A percentile compares a stretch with the other conserved stretches of the same genome.
phyloP scores from a whole-genome alignment of 129 eudicot genomes.

The Flaveria robusta region DNA sequence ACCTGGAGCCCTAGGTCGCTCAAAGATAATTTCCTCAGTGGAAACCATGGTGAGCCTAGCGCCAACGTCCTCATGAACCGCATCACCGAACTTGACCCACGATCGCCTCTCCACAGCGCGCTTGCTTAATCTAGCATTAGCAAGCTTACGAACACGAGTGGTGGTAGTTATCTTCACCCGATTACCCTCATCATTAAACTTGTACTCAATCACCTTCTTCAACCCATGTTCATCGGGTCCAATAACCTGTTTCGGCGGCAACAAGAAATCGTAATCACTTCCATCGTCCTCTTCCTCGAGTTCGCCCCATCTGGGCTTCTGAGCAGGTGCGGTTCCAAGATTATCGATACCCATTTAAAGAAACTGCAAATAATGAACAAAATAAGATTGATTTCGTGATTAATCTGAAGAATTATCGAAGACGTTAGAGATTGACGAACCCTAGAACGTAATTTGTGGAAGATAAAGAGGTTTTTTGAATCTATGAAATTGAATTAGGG shows the following conservation, averaged over 20 bases:
- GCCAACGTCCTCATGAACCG: slow-evolving; percentile 18
- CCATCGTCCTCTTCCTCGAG: slow-evolving; percentile 18
- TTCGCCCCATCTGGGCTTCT: slow-evolving; percentile 14
- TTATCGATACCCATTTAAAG: background rate
- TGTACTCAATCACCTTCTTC: slow-evolving; percentile 22
- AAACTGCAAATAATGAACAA: background rate
- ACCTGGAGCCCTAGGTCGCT: slow-evolving; percentile 25
- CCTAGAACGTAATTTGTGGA: background rate
- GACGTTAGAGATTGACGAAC: background rate
- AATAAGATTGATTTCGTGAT: background rate
- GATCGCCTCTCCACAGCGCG: slow-evolving; percentile 16
- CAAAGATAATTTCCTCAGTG: slow-evolving; percentile 16
- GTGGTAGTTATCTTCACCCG: slow-evolving; percentile 18
- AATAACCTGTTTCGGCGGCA: slow-evolving; percentile 15
- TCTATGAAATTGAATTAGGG: background rate
- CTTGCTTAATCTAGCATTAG: slow-evolving; percentile 9
- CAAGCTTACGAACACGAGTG: slow-evolving; percentile 15
- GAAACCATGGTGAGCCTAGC: slow-evolving; percentile 16
- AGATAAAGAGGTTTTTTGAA: background rate
- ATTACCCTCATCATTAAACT: slow-evolving; percentile 16
- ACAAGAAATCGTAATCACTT: slow-evolving; percentile 10
- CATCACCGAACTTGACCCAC: slow-evolving; percentile 14
- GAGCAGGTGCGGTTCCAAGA: slow-evolving; percentile 19
- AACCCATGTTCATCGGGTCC: slow-evolving; percentile 11
- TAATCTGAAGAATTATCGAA: background rate